Conservation (phyloP, 179 eudicot species). For the Pouteria campechiana region DNA sequence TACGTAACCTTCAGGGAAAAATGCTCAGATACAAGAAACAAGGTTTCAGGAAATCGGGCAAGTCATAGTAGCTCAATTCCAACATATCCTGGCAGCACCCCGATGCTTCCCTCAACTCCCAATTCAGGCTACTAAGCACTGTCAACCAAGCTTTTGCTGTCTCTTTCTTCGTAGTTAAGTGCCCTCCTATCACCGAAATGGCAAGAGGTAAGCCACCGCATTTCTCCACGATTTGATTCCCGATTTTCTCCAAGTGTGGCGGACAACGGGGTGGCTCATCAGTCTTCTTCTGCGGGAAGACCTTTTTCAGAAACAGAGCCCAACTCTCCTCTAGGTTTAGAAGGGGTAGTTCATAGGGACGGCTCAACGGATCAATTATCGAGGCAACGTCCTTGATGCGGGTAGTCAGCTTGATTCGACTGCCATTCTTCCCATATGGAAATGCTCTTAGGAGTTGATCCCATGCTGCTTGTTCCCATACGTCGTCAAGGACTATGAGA, state of each 20-base stretch:
- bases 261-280: background rate
- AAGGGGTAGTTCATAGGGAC: background rate
- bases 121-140: background rate
- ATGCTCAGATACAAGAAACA: conserved; percentile 20
- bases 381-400: background rate
- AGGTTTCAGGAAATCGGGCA: conserved; percentile 16
- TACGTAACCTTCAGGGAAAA: conserved; percentile 6
- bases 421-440: background rate
- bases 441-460: background rate
- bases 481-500: conserved; percentile 18
- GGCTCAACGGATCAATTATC: background rate
- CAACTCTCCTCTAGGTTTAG: conserved; percentile 9
- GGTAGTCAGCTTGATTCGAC: background rate
- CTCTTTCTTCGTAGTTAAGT: conserved; percentile 7
- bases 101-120: background rate
- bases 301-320: conserved; percentile 5
- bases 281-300: background rate
- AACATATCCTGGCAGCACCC: conserved; percentile 8
- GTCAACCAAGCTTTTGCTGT: conserved; percentile 12
- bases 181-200: conserved; percentile 12
- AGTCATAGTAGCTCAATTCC: conserved; percentile 10
- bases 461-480: conserved; percentile 7
- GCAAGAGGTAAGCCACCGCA: conserved; percentile 24
- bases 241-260: background rate
- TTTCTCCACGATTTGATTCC: conserved; percentile 7